phyloP scores from a whole-genome alignment of 2,329 filamentous ascomycete species.

The Aspergillus chevalieri region DNA sequence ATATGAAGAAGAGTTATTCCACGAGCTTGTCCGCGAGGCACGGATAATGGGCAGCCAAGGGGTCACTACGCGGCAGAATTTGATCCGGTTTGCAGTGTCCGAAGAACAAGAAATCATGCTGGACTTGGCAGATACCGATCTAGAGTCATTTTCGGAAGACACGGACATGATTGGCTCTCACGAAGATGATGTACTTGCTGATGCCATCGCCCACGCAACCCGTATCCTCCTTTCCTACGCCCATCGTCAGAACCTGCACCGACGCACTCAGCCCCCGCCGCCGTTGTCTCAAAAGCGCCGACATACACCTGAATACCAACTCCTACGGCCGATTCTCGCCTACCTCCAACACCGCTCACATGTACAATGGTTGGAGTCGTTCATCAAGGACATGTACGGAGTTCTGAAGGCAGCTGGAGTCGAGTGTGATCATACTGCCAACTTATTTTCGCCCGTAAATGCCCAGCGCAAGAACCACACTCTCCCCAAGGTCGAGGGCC shows the following conservation, averaged over 20 bases:
- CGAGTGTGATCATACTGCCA: slow-evolving; percentile 18
- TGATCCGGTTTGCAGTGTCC: slow-evolving; percentile 53
- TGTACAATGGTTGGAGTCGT: slow-evolving; percentile 27
- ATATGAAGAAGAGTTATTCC: slow-evolving; percentile 69
- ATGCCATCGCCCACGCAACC: slow-evolving; percentile 60
- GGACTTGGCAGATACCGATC: slow-evolving; percentile 59
- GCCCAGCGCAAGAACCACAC: slow-evolving; percentile 4
- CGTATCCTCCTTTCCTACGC: slow-evolving; percentile 72
- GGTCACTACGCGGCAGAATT: slow-evolving; percentile 57
- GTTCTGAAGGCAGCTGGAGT: slow-evolving; percentile 30
- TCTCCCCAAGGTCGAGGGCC: slow-evolving; percentile 30
- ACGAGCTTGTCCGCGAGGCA: slow-evolving; percentile 79
- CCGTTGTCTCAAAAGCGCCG: slow-evolving; percentile 49
- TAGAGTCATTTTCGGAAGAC: slow-evolving; percentile 22
- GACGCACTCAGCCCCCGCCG: slow-evolving; percentile 58
- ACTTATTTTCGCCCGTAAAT: slow-evolving; percentile 22
- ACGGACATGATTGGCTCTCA: slow-evolving; percentile 20
- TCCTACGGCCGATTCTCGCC: slow-evolving; percentile 54
- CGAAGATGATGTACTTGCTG: slow-evolving; percentile 47
- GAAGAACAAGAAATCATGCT: slow-evolving; percentile 56
- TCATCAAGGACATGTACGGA: slow-evolving; percentile 24
- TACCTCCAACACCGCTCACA: slow-evolving; percentile 46
- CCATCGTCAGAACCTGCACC: slow-evolving; percentile 65
- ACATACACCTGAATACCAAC: slow-evolving; percentile 46
- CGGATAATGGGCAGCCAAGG: slow-evolving; percentile 65